phyloP scores from a whole-genome alignment of 306 rosid species.

The Casuarina cunninghamiana region DNA sequence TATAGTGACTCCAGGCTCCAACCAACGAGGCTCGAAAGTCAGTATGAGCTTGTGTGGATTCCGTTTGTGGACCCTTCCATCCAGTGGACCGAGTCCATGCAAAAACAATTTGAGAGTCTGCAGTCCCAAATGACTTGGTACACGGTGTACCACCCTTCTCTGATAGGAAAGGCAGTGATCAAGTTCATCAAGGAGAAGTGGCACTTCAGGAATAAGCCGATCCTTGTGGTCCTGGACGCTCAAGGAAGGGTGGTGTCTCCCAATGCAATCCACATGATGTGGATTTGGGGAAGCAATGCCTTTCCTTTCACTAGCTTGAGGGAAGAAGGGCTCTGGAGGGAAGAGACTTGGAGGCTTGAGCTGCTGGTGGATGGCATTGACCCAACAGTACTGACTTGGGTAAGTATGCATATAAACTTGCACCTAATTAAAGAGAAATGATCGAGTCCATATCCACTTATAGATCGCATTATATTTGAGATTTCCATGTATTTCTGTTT shows the following conservation, averaged over 20 bases:
- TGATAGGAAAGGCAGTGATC: conserved; percentile 47
- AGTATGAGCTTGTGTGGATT: conserved; percentile 58
- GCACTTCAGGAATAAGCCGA: conserved; percentile 60
- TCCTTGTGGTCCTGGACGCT: conserved; percentile 61
- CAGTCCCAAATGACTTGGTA: conserved; percentile 49
- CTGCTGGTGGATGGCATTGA: conserved; percentile 56
- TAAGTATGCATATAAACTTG: conserved; percentile 22
- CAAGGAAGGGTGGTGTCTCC: conserved; percentile 61
- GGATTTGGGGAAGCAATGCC: conserved; percentile 70
- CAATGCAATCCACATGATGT: conserved; percentile 75
- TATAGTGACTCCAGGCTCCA: conserved; percentile 52
- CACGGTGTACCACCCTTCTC: conserved; percentile 48
- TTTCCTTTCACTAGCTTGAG: conserved; percentile 59
- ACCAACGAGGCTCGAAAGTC: conserved; percentile 16
- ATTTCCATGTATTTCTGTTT: not conserved
- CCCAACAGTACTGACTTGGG: conserved; percentile 52
- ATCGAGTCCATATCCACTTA: not conserved
- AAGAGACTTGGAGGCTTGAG: conserved; percentile 61
- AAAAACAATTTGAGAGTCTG: conserved; percentile 40
- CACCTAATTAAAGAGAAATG: not conserved
- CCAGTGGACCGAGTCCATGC: conserved; percentile 36
- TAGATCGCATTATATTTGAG: not conserved
- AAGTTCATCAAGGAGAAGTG: conserved; percentile 51
- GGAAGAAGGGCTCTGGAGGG: conserved; percentile 66
- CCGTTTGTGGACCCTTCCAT: conserved; percentile 42